A percentile compares a stretch with the other conserved stretches of the same genome.
Conservation (phyloP, 2,329 filamentous ascomycete genomes). For the Penicillium sp. region DNA sequence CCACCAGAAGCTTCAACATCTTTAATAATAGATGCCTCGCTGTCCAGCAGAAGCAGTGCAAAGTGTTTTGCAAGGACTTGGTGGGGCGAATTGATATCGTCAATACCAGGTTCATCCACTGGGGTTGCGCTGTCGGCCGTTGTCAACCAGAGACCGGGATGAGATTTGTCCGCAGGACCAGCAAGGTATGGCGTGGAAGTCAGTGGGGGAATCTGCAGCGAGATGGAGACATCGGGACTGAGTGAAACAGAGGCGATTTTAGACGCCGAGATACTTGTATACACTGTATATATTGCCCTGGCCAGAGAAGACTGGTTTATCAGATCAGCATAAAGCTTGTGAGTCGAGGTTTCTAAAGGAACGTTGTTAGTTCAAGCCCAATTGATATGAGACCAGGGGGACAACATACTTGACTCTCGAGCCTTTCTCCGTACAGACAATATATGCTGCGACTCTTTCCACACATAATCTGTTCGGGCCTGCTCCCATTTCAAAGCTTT, state of each 20-base stretch:
- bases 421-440: conserved; percentile 78
- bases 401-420: conserved; percentile 56
- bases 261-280: conserved; percentile 75
- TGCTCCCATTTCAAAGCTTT: conserved; percentile 93
- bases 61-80: conserved; percentile 75
- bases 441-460: conserved; percentile 84
- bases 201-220: conserved; percentile 62
- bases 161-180: conserved; percentile 64
- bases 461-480: conserved; percentile 84
- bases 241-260: conserved; percentile 83
- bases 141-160: conserved; percentile 79
- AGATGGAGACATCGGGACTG: conserved; percentile 61
- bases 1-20: conserved; percentile 69
- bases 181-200: conserved; percentile 72
- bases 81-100: conserved; percentile 59
- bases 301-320: conserved; percentile 71
- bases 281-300: conserved; percentile 77
- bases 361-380: conserved; percentile 12
- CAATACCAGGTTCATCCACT: conserved; percentile 60
- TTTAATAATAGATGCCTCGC: conserved; percentile 75
- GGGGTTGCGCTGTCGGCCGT: conserved; percentile 77
- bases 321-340: conserved; percentile 43
- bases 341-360: conserved; percentile 33
- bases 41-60: conserved; percentile 78
- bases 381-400: neutral